Evolutionary conservation across 192 early-diverging fungal species (phyloP), one percentile per base, ranked within the genome.

Genomic region (Jimgerdemannia flammicorona): DNA sequence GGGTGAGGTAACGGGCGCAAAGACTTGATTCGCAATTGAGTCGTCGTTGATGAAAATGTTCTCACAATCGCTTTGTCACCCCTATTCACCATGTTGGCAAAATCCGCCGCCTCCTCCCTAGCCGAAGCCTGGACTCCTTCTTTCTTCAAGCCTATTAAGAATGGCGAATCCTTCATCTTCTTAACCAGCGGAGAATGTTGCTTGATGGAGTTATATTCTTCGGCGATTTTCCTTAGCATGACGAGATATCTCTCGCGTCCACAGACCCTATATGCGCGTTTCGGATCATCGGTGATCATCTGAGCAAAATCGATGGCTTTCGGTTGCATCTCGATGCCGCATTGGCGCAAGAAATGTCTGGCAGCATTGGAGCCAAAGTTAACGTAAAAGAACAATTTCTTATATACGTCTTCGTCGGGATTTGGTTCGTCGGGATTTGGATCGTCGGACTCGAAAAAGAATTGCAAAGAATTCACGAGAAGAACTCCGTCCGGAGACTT

Each of bases 31-130:
- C 10, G 90, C 81, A 3, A 88, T 87, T 2, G 90, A 85, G 70
- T 96, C 93, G 79, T 97, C 95, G 29, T 93, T 89, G 44, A 97
- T 79, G 73, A 87, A 93, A 40, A 97, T 92, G 54, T 93, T 88
- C 3, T 81, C 8, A 92, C 78, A 19, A 85, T 75, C 71, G 81
- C 63, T 3, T 77, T 75, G 0, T 72, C 72, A 3, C 64, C 72
- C 43, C 70, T 43, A 72, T 74, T 41, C 29, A 29, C 29, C 29
- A 0, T 1, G 29, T 29, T 29, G 0, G 29, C 29, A 29, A 29
- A 29, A 29, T 29, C 29, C 29, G 29, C 29, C 29, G 29, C 29
- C 41, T 66, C 63, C 14, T 68, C 41, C 29, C 29, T 29, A 29
- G 29, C 29, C 29, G 29, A 29, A 29, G 29, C 29, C 9, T 49